Percentiles rank a stretch among this genome's conserved stretches.
Evolutionary conservation across 2,329 filamentous ascomycete genomes (phyloP).

Genomic region (Coniochaeta sp.): DNA sequence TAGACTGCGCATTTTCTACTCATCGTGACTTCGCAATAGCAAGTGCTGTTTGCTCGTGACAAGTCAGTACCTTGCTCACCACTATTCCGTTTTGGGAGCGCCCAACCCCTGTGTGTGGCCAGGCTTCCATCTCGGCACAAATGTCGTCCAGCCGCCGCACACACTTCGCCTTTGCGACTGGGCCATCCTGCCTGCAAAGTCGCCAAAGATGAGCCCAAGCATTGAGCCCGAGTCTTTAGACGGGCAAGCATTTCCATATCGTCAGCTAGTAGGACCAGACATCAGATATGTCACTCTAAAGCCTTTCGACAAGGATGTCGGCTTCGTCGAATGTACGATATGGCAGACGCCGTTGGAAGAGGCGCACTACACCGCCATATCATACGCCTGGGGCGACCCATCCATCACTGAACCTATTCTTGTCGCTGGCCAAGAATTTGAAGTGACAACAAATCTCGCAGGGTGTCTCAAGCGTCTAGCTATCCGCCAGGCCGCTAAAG

Average conservation of each 20-base stretch:
- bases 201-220: not conserved
- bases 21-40: too few relatives aligned
- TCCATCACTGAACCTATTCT: not conserved
- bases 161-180: not conserved
- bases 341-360: not conserved
- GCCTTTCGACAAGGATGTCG: not conserved
- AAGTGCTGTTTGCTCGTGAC: too few relatives aligned
- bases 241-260: not conserved
- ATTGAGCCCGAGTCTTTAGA: not conserved
- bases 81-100: not conserved
- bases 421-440: not conserved
- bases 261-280: not conserved
- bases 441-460: not conserved
- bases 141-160: not conserved
- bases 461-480: not conserved
- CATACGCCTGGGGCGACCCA: conserved; percentile 2
- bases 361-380: not conserved
- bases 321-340: not conserved
- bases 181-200: not conserved
- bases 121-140: not conserved
- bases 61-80: not conserved
- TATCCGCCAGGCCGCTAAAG: not conserved
- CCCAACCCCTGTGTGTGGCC: not conserved
- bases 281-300: not conserved
- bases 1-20: too few relatives aligned